Evolutionary conservation across 352 stramenopile genomes (phyloP), one percentile per base, ranked within the genome.

Genomic region (Globisporangium emineosum): DNA sequence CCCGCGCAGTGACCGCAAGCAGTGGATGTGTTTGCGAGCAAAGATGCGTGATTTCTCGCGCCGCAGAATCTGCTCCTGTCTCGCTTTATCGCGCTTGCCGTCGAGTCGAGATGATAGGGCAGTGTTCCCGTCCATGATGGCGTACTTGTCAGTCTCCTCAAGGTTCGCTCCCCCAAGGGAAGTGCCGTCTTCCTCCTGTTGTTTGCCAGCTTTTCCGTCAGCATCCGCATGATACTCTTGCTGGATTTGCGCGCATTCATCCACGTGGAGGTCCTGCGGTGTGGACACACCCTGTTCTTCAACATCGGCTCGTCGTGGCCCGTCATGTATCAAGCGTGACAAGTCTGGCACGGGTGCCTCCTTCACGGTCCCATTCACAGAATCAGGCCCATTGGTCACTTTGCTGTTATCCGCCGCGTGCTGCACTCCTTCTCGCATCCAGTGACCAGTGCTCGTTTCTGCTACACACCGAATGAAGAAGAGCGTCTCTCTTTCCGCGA

Each of bases 351-450:
- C 25, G 40, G 35, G 17, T 6, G 21, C 15, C 19, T 35, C 32
- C 13, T 17, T 9, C 13, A 9, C 2, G 43, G 8, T 4, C 3
- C 10, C 15, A 52, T 50, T 29, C 19, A 12, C 17, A n/a, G 25
- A 10, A 33, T 40, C 15, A 23, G n/a, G 7, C 42, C 25, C n/a
- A 9, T 9, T 12, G 3, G 21, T 21, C 17, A 30, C 10, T n/a
- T 37, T 19, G 10, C n/a, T 19, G 40, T 19, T 57, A 4, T 7
- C 21, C 2, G 53, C 40, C 47, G 51, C 73, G 51, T 50, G 56
- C 17, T 72, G 51, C 3, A 35, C 62, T 58, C 73, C 73, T n/a
- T 49, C 50, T 0, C 10, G 47, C 37, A 76, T 12, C 70, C 71
- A 80, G 29, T 62, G 58, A 33, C 60, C 62, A 23, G 71, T 61